Conservation (phyloP, 2,329 filamentous ascomycete genomes). For the Talaromyces sp. region DNA sequence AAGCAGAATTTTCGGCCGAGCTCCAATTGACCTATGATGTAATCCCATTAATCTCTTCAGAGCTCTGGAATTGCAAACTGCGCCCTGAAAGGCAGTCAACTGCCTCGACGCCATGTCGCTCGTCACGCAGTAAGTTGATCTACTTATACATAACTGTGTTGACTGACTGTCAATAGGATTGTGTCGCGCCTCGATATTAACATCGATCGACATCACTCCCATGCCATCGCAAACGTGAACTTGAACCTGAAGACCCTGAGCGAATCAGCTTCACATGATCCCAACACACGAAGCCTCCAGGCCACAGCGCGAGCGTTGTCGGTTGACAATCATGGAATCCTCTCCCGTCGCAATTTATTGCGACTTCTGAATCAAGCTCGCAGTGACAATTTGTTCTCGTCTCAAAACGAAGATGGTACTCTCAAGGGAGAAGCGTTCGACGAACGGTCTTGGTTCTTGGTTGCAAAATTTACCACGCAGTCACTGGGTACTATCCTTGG, state of each 20-base stretch:
- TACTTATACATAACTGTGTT: neutral
- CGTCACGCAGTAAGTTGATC: too few relatives aligned
- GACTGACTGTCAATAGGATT: conserved; percentile 6
- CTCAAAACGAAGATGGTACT: neutral
- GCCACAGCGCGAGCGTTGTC: conserved; percentile 14
- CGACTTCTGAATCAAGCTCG: conserved; percentile 8
- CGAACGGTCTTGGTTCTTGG: conserved; percentile 17
- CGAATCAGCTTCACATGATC: neutral
- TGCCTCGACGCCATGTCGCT: too few relatives aligned
- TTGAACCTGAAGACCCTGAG: neutral
- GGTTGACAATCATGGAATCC: conserved; percentile 7
- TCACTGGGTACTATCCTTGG: conserved; percentile 13
- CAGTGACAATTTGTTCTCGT: neutral
- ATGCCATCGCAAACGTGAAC: neutral
- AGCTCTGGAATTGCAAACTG: too few relatives aligned
- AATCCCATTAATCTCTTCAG: too few relatives aligned
- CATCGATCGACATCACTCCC: conserved; percentile 12
- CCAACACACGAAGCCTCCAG: neutral
- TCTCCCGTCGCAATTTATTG: conserved; percentile 16
- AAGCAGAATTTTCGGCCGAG: too few relatives aligned
- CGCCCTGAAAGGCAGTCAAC: too few relatives aligned
- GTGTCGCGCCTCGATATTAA: conserved; percentile 18
- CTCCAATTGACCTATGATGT: too few relatives aligned
- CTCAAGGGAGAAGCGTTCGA: neutral
- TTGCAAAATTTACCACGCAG: conserved; percentile 15